Conservation (phyloP, 2,329 filamentous ascomycete genomes). For the Nigrograna mackinnonii region DNA sequence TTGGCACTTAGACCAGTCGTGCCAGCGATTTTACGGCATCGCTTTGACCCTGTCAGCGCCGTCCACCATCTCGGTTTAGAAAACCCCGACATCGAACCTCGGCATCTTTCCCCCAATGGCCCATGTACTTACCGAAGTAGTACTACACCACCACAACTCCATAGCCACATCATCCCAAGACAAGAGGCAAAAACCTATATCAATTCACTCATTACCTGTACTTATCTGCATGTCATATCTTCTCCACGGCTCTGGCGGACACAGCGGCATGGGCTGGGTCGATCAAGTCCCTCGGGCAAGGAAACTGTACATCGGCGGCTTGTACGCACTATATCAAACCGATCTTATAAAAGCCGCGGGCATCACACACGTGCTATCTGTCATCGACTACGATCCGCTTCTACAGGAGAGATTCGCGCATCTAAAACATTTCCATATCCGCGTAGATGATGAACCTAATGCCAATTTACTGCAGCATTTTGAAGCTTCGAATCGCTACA, state of each 20-base stretch:
- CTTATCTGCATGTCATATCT: constrained; percentile 30
- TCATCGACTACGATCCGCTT: constrained; percentile 36
- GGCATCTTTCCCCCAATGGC: too few relatives aligned
- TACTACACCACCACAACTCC: too few relatives aligned
- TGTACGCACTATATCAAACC: constrained; percentile 46
- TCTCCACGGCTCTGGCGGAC: constrained; percentile 25
- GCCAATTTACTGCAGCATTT: constrained; percentile 32
- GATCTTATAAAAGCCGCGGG: constrained; percentile 34
- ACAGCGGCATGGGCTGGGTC: constrained; percentile 41
- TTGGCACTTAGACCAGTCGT: too few relatives aligned
- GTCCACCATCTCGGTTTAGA: too few relatives aligned
- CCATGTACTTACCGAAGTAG: too few relatives aligned
- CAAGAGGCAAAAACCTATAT: neutral
- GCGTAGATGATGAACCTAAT: constrained; percentile 37
- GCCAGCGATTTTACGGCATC: too few relatives aligned
- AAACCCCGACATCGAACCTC: too few relatives aligned
- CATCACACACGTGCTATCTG: constrained; percentile 36
- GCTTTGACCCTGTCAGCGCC: too few relatives aligned
- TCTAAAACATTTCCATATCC: constrained; percentile 32
- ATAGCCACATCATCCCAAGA: too few relatives aligned
- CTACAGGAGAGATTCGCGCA: constrained; percentile 28
- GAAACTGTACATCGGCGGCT: constrained; percentile 45
- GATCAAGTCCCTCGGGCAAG: constrained; percentile 39
- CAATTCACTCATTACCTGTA: neutral
- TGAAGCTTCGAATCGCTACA: constrained; percentile 20